These are phyloP conservation scores for Fusarium annulatum DNA, from an alignment of 2,329 filamentous ascomycete species.

Conservation along the genomic window DNA sequence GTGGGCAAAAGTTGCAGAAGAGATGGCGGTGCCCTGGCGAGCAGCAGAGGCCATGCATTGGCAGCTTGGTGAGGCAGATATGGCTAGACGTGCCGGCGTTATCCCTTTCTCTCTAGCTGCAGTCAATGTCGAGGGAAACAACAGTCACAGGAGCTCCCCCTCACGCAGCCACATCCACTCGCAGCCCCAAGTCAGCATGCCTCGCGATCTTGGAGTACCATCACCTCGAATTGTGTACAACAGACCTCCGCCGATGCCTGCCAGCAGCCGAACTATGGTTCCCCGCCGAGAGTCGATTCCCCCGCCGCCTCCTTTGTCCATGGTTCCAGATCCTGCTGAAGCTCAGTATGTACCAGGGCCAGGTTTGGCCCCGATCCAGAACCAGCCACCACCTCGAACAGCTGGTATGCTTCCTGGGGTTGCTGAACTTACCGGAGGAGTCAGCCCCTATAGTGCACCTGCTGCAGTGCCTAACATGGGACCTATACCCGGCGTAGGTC, in stretches of 20 bases:
- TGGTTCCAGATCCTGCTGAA: slow-evolving; percentile 48
- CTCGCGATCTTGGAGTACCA: slow-evolving; percentile 56
- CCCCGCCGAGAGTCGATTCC: slow-evolving; percentile 57
- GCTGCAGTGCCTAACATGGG: slow-evolving; percentile 49
- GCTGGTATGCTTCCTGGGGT: slow-evolving; percentile 67
- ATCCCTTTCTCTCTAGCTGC: slow-evolving; percentile 81
- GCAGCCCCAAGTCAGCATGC: slow-evolving; percentile 59
- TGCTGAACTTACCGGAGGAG: slow-evolving; percentile 71
- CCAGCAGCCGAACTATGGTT: slow-evolving; percentile 51
- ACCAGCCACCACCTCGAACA: slow-evolving; percentile 52
- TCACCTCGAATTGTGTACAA: slow-evolving; percentile 56
- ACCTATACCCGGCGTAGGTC: slow-evolving; percentile 49
- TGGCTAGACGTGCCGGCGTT: slow-evolving; percentile 91
- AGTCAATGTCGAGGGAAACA: slow-evolving; percentile 59
- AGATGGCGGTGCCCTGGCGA: slow-evolving; percentile 95
- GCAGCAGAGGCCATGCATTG: slow-evolving; percentile 98
- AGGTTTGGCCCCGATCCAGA: slow-evolving; percentile 65
- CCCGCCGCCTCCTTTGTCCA: slow-evolving; percentile 45
- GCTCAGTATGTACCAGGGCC: slow-evolving; percentile 51
- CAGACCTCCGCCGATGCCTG: slow-evolving; percentile 49
- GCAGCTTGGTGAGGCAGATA: slow-evolving; percentile 92
- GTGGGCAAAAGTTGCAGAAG: slow-evolving; percentile 95
- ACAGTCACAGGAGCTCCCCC: slow-evolving; percentile 53
- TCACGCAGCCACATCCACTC: slow-evolving; percentile 55
- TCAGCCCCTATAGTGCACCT: slow-evolving; percentile 70